These are phyloP conservation scores for Lichenothelia convexa DNA, from an alignment of 495 filamentous ascomycete species.

Conservation along the genomic window DNA sequence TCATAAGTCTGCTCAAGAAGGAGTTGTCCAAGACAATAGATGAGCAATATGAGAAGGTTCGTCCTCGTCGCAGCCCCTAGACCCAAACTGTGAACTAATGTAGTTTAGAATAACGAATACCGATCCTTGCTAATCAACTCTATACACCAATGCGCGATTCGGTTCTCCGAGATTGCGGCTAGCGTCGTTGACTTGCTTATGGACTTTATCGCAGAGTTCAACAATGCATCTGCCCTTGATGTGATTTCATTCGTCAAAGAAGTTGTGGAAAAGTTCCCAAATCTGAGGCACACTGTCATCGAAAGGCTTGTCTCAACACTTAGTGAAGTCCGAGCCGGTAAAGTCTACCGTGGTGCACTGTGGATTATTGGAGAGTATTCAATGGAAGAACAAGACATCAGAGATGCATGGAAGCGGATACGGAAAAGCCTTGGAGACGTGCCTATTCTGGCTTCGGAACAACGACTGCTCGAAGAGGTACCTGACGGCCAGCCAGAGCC, in stretches of 20 bases:
- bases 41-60: conserved; percentile 88
- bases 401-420: conserved; percentile 94
- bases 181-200: conserved; percentile 96
- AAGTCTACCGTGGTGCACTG: conserved; percentile 88
- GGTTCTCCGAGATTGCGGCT: conserved; percentile 92
- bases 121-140: conserved; percentile 88
- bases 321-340: conserved; percentile 86
- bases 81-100: conserved; percentile 12
- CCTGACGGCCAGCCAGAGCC: conserved; percentile 42
- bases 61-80: not conserved
- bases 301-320: conserved; percentile 78
- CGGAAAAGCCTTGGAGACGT: conserved; percentile 90
- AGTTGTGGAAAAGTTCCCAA: conserved; percentile 95
- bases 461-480: conserved; percentile 67
- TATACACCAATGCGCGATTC: conserved; percentile 96
- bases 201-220: conserved; percentile 98
- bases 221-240: conserved; percentile 89
- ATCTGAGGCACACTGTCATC: conserved; percentile 70
- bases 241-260: conserved; percentile 98
- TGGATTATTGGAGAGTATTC: conserved; percentile 99
- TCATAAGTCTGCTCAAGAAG: conserved; percentile 89
- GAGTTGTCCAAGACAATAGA: conserved; percentile 95
- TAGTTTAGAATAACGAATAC: conserved; percentile 69
- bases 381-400: conserved; percentile 79
- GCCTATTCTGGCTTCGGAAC: conserved; percentile 89